These are phyloP conservation scores for Peziza echinospora DNA, from an alignment of 495 filamentous ascomycete genomes.

Conservation along the genomic window DNA sequence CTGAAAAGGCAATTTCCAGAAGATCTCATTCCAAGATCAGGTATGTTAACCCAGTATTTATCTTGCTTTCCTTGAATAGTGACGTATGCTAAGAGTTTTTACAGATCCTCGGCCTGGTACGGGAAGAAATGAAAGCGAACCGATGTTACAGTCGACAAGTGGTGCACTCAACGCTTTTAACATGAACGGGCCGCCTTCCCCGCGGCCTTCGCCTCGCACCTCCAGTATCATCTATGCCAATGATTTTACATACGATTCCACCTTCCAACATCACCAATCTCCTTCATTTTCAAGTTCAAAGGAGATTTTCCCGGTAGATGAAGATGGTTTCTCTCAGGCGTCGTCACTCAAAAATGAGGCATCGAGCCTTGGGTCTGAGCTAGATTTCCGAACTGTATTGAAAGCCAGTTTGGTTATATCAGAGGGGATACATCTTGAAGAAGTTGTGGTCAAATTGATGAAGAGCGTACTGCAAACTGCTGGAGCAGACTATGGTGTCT, in stretches of 20 bases:
- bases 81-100: background rate
- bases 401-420: constrained; percentile 19
- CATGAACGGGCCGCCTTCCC: background rate
- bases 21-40: constrained; percentile 11
- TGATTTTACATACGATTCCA: constrained; percentile 16
- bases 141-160: constrained; percentile 1
- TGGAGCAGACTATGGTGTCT: constrained; percentile 19
- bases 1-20: constrained; percentile 13
- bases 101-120: constrained; percentile 11
- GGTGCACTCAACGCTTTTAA: background rate
- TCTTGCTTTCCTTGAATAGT: background rate
- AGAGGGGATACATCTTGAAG: constrained; percentile 19
- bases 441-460: constrained; percentile 19
- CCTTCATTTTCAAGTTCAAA: constrained; percentile 12
- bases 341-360: constrained; percentile 15
- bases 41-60: no score
- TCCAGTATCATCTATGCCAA: constrained; percentile 13
- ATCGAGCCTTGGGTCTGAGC: constrained; percentile 15
- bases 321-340: constrained; percentile 13
- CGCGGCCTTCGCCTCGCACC: constrained; percentile 13
- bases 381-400: constrained; percentile 18
- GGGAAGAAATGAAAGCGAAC: constrained; percentile 8
- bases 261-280: constrained; percentile 8
- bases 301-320: constrained; percentile 14
- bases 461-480: constrained; percentile 18